Base-by-base conservation (phyloP, 2,329 filamentous ascomycete genomes). In the Escovopsis sp. region DNA sequence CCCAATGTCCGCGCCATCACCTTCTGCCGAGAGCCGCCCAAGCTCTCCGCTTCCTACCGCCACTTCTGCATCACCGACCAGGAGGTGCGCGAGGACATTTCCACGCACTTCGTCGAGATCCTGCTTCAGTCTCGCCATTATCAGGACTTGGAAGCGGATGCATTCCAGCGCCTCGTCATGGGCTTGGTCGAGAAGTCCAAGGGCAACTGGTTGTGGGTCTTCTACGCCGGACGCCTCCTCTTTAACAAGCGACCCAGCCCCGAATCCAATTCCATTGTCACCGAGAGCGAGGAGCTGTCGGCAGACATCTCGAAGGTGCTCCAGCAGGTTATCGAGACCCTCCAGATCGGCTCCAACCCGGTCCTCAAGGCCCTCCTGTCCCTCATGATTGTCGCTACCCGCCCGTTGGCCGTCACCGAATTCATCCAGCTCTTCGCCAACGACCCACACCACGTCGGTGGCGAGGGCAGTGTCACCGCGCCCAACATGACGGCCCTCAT, bases 201-300 rank as follows among this genome's bases (percentile, higher is more conserved):
- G 39, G 56, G 58, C 0, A 61, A 51, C 13, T 64, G 64, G 43
- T 50, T 64, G 5, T 64, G 59, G 53, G 60, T 58, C 2, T 62
- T 60, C 36, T 52, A 61, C 5, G 54, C 52, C 1, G 47, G 54
- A 1, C 51, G 53, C 7, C 46, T 58, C 0, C 44, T 65, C 41
- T 14, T 55, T 13, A 51, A 54, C 33, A 51, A 56, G 24, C 24
- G 20, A 2, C 41, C 49, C n/a, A n/a, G n/a, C n/a, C n/a, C n/a
- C n/a, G n/a, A n/a, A 9, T 41, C 43, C 7, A 45, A 52, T 0
- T 48, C 51, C 34, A 30, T 44, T 14, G 15, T 20, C 34, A 36
- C 14, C 15, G 34, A 45, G 50, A 40, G 42, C 42, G 12, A 31
- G 50, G 11, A 45, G 46, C 25, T 36, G 14, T 10, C 15, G 20